Base-by-base conservation (phyloP, 1,139 yeast genomes). In the Groenewaldozyma sp. region DNA sequence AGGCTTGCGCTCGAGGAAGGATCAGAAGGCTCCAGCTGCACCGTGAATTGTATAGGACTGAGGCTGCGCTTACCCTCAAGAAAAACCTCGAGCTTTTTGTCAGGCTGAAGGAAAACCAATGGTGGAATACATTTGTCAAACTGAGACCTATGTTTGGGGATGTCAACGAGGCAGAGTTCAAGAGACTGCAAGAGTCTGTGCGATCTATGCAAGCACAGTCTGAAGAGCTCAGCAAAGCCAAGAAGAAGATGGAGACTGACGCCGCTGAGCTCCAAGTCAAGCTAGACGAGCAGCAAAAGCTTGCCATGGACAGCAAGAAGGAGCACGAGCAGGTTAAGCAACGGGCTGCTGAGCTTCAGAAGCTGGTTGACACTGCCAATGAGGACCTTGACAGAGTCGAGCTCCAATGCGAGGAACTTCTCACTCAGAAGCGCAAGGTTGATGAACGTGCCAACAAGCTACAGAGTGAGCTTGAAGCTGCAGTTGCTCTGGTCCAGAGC, bases 141-240 rank as follows among this genome's bases (percentile, higher is more conserved):
- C 67, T 91, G 51, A 82, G 82, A 49, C 97, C 98, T 0, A 62
- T 88, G 37, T 63, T 87, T 19, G 83, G 82, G 7, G 73, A 86
- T 0, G 64, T 61, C 45, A 69, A 77, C 51, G 78, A 76, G 44
- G 78, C 78, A 13, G 76, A 78, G 46, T 65, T 83, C 40, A 72
- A 70, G 43, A 65, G 65, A 34, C 64, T 83, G 28, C 84, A 76
- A 46, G 53, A 53, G 19, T 59, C 60, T 29, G 53, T 62, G 13
- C 50, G 52, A 37, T 55, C 54, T 2, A 48, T 65, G 17, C 67
- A 68, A 36, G 48, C 49, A 4, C 65, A 67, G 37, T 63, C 61
- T 39, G 42, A 41, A 2, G 49, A 50, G 11, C 43, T 64, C 11
- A 45, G 48, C 13, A 55, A 59, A 6, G 54, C 58, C 33, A 61